Evolutionary conservation across 2,329 filamentous ascomycete genomes (phyloP).

Genomic region (Venturia asperata): DNA sequence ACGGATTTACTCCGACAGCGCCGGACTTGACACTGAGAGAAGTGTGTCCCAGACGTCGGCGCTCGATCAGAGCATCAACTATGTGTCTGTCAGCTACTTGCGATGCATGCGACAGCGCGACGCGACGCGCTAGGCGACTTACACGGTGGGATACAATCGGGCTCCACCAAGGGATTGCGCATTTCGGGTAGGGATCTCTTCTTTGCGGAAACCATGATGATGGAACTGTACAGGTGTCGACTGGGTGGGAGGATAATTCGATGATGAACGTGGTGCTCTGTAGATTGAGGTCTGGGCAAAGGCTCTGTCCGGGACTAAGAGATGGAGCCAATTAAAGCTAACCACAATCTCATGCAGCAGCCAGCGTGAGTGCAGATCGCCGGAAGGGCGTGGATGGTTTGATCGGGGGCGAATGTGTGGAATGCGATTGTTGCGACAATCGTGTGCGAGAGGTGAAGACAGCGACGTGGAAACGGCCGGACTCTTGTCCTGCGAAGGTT

Average conservation of each 20-base stretch:
- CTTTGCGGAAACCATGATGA: constrained; percentile 28
- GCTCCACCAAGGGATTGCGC: constrained; percentile 58
- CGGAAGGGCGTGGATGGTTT: not conserved
- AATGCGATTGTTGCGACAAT: not conserved
- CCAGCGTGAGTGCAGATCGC: not conserved
- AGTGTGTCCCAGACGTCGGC: constrained; percentile 86
- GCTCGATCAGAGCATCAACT: constrained; percentile 59
- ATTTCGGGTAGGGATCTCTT: constrained; percentile 50
- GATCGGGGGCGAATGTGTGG: constrained; percentile 5
- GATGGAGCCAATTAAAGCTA: not conserved
- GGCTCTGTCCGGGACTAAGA: not conserved
- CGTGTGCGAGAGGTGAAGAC: not conserved
- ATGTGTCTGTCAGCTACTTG: constrained; percentile 18
- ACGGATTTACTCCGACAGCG: constrained; percentile 61
- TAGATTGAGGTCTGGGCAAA: not conserved
- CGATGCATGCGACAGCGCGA: constrained; percentile 21
- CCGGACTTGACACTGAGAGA: constrained; percentile 78
- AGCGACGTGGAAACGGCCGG: not conserved
- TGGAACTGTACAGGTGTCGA: not conserved
- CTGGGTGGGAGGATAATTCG: not conserved
- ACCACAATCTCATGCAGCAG: constrained; percentile 4
- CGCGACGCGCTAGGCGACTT: constrained; percentile 35
- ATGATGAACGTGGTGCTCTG: constrained; percentile 1
- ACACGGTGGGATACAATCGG: constrained; percentile 58
- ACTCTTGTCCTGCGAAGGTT: not conserved